phyloP scores from a whole-genome alignment of 768 basidiomycete species.

The Phylloporus sp. region DNA sequence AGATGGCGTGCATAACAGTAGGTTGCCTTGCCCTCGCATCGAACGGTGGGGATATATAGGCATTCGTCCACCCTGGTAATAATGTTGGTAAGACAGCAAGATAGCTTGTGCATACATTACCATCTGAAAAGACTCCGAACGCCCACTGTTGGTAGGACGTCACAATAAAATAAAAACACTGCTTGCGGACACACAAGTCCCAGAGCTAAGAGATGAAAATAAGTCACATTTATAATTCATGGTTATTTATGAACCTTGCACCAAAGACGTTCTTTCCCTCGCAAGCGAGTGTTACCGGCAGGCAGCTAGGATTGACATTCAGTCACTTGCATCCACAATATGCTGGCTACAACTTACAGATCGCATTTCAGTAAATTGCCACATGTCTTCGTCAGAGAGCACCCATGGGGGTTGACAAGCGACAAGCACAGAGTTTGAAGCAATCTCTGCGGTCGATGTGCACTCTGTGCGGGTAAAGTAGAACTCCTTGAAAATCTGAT shows the following conservation, averaged over 20 bases:
- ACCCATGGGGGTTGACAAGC: conserved; percentile 63
- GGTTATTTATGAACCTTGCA: conserved; percentile 43
- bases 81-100: not conserved
- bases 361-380: conserved; percentile 45
- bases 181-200: conserved; percentile 49
- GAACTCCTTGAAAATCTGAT: conserved; percentile 42
- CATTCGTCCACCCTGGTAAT: conserved; percentile 48
- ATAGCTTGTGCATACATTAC: conserved; percentile 27
- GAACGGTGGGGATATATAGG: conserved; percentile 47
- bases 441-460: conserved; percentile 23
- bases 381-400: conserved; percentile 49
- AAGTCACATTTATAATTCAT: conserved; percentile 4
- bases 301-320: conserved; percentile 25
- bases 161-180: conserved; percentile 53
- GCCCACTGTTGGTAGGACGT: conserved; percentile 60
- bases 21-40: conserved; percentile 40
- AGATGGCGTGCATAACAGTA: conserved; percentile 47
- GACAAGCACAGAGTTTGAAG: conserved; percentile 40
- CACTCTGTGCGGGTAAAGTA: conserved; percentile 36
- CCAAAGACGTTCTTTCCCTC: conserved; percentile 55
- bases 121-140: conserved; percentile 57
- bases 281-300: conserved; percentile 37
- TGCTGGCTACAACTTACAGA: conserved; percentile 17
- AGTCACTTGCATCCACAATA: not conserved
- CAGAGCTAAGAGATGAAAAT: conserved; percentile 36